Evolutionary conservation across 2,329 filamentous ascomycete genomes (phyloP).

Genomic region (Dryadomyces sulphureus): DNA sequence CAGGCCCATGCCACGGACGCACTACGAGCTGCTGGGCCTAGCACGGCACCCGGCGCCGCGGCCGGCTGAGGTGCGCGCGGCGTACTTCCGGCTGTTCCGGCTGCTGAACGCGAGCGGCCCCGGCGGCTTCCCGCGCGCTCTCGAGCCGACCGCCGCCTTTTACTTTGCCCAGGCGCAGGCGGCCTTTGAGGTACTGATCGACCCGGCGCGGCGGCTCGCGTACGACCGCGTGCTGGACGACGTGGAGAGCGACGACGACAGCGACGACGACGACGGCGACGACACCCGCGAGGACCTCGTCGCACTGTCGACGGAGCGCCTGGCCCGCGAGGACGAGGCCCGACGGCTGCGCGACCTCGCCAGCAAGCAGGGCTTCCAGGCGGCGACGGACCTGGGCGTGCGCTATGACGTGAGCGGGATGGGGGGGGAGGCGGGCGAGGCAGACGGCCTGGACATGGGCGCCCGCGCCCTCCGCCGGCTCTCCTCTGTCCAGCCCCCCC

Average conservation of each 20-base stretch:
- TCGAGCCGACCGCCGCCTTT: conserved; percentile 22
- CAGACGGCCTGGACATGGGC: no score
- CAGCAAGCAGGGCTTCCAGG: conserved; percentile 13
- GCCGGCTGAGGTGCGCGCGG: conserved; percentile 23
- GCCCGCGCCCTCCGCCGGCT: no score
- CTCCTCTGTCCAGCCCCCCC: no score
- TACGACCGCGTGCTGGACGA: conserved; percentile 21
- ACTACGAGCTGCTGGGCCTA: conserved; percentile 31
- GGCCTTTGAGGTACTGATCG: conserved; percentile 33
- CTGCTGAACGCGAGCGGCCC: conserved; percentile 20
- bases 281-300: conserved; percentile 12
- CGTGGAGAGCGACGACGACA: conserved; percentile 11
- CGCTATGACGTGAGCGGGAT: conserved; percentile 19
- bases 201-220: conserved; percentile 24
- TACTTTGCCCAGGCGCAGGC: conserved; percentile 26
- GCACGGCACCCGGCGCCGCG: conserved; percentile 17
- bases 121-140: conserved; percentile 19
- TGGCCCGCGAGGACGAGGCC: background rate
- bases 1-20: conserved; percentile 15
- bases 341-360: conserved; percentile 6
- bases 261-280: conserved; percentile 9
- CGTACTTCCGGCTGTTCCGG: conserved; percentile 29
- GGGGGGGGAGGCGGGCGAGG: conserved; percentile 3
- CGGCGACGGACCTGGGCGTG: conserved; percentile 23
- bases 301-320: background rate